Evolutionary conservation across 768 basidiomycete genomes (phyloP).

Genomic region (Cubamyces lactineus): DNA sequence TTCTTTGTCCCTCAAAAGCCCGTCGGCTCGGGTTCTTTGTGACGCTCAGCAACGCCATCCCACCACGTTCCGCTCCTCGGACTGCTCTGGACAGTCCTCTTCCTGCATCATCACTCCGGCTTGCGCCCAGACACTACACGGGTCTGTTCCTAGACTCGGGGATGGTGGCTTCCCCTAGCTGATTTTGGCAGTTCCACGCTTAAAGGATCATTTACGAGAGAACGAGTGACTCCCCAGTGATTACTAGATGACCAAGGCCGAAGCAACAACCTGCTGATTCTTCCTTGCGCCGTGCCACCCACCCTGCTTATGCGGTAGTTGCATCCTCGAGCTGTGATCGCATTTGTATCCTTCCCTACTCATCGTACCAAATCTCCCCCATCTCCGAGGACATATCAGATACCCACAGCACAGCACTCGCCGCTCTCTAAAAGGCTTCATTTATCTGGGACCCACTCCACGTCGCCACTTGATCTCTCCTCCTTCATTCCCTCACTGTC

Average conservation of each 20-base stretch:
- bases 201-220: conserved; percentile 6
- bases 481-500: conserved; percentile 14
- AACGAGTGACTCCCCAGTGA: conserved; percentile 9
- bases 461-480: conserved; percentile 2
- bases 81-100: conserved; percentile 2
- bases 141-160: not conserved
- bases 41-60: not conserved
- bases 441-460: conserved; percentile 8
- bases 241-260: not conserved
- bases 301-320: conserved; percentile 6
- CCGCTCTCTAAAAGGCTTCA: conserved; percentile 15
- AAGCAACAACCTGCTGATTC: conserved; percentile 2
- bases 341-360: not conserved
- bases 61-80: conserved; percentile 7
- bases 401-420: conserved; percentile 9
- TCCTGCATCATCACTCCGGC: not conserved
- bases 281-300: conserved; percentile 3
- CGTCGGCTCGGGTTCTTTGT: not conserved
- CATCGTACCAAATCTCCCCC: not conserved
- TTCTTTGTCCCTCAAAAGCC: conserved; percentile 7
- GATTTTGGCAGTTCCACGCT: conserved; percentile 13
- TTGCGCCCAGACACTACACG: not conserved
- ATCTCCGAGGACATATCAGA: conserved; percentile 24
- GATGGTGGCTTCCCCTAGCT: not conserved
- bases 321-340: not conserved